phyloP scores from a whole-genome alignment of 768 basidiomycete genomes.

The Cystofilobasidium bisporidii region DNA sequence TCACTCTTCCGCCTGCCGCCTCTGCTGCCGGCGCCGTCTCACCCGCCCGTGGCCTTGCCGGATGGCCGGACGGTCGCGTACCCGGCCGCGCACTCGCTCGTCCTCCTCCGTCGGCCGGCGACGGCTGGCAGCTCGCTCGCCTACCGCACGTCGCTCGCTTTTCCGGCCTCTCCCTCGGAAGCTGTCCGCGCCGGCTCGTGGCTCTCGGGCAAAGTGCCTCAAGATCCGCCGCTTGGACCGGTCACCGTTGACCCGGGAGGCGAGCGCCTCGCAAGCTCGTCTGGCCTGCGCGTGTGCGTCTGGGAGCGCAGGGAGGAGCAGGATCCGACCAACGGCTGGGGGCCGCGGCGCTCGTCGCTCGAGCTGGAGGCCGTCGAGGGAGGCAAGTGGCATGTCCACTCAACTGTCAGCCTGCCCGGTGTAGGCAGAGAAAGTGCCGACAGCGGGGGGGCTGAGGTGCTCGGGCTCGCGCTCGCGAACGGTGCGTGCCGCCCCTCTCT shows the following conservation, averaged over 20 bases:
- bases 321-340: background rate
- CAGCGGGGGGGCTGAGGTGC: background rate
- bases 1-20: conserved; percentile 1
- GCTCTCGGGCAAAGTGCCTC: background rate
- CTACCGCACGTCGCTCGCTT: background rate
- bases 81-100: background rate
- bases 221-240: background rate
- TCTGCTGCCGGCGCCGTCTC: background rate
- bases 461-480: background rate
- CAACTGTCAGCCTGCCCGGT: background rate
- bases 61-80: background rate
- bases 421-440: background rate
- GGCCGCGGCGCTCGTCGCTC: background rate
- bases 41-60: background rate
- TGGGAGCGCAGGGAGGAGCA: background rate
- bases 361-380: background rate
- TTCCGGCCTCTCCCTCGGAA: background rate
- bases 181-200: background rate
- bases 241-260: background rate
- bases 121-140: background rate
- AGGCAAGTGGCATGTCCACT: background rate
- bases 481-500: background rate
- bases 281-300: background rate
- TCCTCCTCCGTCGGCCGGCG: background rate
- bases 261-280: background rate